Percentiles rank a stretch among this genome's conserved stretches.
Conservation (phyloP, 1,284 basidiomycete species). For the Paramarasmius palmivorus region DNA sequence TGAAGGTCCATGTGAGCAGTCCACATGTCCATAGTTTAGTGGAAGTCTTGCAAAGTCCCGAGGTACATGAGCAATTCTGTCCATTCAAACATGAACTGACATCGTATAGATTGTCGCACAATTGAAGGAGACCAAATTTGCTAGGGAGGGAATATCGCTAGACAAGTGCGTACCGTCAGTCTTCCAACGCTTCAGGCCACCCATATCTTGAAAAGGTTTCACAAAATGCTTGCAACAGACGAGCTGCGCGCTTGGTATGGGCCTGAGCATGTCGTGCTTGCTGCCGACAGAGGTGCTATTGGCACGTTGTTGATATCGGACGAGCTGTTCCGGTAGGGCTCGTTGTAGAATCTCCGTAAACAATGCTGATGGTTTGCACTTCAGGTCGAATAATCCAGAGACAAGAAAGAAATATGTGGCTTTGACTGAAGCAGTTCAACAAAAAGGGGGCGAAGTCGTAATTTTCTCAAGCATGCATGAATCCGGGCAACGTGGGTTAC, state of each 20-base stretch:
- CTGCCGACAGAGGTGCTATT: constrained; percentile 91
- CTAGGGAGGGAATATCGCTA: constrained; percentile 87
- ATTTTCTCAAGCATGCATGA: constrained; percentile 99
- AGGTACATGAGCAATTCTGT: constrained; percentile 49
- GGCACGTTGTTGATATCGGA: constrained; percentile 96
- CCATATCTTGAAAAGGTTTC: constrained; percentile 63
- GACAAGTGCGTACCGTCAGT: constrained; percentile 64
- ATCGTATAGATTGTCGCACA: constrained; percentile 60
- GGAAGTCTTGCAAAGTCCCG: constrained; percentile 92
- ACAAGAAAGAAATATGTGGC: constrained; percentile 84
- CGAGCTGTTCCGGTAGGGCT: constrained; percentile 82
- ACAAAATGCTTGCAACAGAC: constrained; percentile 94
- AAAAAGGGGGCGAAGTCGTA: constrained; percentile 89
- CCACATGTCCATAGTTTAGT: constrained; percentile 95
- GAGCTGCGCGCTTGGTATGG: constrained; percentile 99
- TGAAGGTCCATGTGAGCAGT: constrained; percentile 91
- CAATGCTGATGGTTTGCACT: constrained; percentile 1
- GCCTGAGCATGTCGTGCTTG: constrained; percentile 89
- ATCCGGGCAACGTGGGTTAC: constrained; percentile 83
- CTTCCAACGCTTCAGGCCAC: background rate
- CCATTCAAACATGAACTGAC: constrained; percentile 8
- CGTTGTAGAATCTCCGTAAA: constrained; percentile 1
- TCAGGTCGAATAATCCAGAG: constrained; percentile 74
- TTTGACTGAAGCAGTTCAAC: constrained; percentile 87
- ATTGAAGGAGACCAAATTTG: constrained; percentile 97